Conservation (phyloP, 176 grass and related monocot species). For the Carex scoparia region DNA sequence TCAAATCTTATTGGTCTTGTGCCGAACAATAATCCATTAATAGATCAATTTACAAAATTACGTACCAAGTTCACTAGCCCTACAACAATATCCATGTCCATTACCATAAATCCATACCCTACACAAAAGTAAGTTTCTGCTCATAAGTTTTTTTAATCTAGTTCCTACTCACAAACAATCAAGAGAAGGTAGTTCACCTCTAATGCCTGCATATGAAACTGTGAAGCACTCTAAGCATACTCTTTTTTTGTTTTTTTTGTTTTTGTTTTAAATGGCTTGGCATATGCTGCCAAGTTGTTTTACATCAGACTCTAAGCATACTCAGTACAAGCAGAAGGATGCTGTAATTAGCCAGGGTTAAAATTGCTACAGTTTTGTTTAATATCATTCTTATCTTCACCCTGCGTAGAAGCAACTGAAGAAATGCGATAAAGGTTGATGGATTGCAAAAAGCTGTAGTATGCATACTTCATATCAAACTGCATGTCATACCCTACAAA, state of each 20-base stretch:
- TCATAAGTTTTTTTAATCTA: neutral
- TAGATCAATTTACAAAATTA: neutral
- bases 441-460: slow-evolving; percentile 77
- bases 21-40: too few relatives aligned
- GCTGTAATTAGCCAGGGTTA: neutral
- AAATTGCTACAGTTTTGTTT: neutral
- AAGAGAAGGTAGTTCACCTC: neutral
- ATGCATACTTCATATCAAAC: slow-evolving; percentile 96
- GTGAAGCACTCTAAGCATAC: neutral
- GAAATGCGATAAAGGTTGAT: neutral
- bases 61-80: neutral
- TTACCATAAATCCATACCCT: neutral
- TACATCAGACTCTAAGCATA: neutral
- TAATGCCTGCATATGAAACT: neutral
- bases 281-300: too few relatives aligned
- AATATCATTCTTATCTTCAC: neutral
- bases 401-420: neutral
- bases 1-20: too few relatives aligned
- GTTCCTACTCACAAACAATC: neutral
- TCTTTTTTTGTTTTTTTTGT: neutral
- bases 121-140: neutral
- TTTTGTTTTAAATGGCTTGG: too few relatives aligned
- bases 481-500: slow-evolving; percentile 86
- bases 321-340: neutral
- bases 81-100: neutral